Conservation (phyloP, 805 yeast genomes). For the Nadsonia fulvescens region DNA sequence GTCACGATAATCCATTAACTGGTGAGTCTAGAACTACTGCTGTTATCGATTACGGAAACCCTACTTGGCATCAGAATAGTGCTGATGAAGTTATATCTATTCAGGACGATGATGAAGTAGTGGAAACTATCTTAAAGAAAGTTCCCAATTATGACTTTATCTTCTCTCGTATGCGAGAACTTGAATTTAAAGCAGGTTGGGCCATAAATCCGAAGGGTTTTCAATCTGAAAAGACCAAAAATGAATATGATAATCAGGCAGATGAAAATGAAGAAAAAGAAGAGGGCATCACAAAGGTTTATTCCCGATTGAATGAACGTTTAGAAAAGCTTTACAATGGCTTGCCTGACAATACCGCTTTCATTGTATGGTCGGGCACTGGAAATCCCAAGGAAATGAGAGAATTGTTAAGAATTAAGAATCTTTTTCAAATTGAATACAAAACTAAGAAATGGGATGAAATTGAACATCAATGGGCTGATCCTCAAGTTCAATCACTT, state of each 20-base stretch:
- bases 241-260: conserved; percentile 4
- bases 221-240: conserved; percentile 6
- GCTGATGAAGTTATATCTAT: conserved; percentile 27
- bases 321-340: conserved; percentile 25
- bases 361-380: conserved; percentile 44
- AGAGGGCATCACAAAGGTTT: background rate
- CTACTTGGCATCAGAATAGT: conserved; percentile 17
- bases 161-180: conserved; percentile 38
- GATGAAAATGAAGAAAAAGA: background rate
- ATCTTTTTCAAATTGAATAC: conserved; percentile 26
- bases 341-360: conserved; percentile 39
- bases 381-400: conserved; percentile 35
- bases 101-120: conserved; percentile 40
- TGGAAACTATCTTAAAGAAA: conserved; percentile 24
- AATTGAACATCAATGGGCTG: conserved; percentile 33
- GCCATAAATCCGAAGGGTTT: conserved; percentile 9
- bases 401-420: conserved; percentile 26
- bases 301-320: conserved; percentile 9
- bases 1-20: conserved; percentile 2
- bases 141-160: conserved; percentile 28
- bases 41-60: conserved; percentile 20
- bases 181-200: conserved; percentile 29
- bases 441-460: conserved; percentile 26
- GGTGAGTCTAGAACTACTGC: conserved; percentile 15
- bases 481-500: conserved; percentile 29